Evolutionary conservation across 108 stramenopile species (phyloP), one percentile per base, ranked within the genome.

Genomic region (Skeletonema tropicum): DNA sequence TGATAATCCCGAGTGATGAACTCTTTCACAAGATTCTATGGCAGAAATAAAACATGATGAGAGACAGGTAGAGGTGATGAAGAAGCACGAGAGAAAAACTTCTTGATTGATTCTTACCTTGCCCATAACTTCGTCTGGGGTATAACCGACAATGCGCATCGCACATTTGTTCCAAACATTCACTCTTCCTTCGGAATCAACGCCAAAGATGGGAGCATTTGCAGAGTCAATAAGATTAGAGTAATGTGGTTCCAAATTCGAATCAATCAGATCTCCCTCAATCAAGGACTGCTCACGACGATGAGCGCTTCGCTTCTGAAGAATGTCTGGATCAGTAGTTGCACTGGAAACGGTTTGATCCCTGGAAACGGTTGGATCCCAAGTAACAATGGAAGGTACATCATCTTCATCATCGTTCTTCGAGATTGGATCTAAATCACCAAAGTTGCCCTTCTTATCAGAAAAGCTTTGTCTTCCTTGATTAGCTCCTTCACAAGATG

Each of bases 91-190:
- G 35, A 8, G n/a, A 35, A 35, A 35, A 35, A 35, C 6, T 35
- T 35, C 35, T 35, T 35, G 35, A 35, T 35, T 35, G 35, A n/a
- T n/a, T 46, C 45, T 46, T 46, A 46, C 45, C 45, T 46, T 46
- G 13, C 87, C 85, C 62, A 89, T 85, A 19, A 88, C 88, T 72
- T 93, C 89, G 31, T 88, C 87, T 33, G 87, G 85, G 11, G 70
- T 64, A 70, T 85, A 87, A 30, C 89, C 89, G 36, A 85, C 81
- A 8, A 86, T 75, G 25, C 82, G 69, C 29, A 49, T 79, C 7
- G 79, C 86, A 17, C 70, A 60, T 15, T 82, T 52, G 60, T 88
- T 89, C 89, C 89, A 90, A 45, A 88, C 86, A 29, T 88, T 88
- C 11, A 93, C 82, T 7, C 46, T 58, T 11, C 83, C 74, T 17